Base-by-base conservation (phyloP, 2,329 filamentous ascomycete species). In the Madurella mycetomatis region DNA sequence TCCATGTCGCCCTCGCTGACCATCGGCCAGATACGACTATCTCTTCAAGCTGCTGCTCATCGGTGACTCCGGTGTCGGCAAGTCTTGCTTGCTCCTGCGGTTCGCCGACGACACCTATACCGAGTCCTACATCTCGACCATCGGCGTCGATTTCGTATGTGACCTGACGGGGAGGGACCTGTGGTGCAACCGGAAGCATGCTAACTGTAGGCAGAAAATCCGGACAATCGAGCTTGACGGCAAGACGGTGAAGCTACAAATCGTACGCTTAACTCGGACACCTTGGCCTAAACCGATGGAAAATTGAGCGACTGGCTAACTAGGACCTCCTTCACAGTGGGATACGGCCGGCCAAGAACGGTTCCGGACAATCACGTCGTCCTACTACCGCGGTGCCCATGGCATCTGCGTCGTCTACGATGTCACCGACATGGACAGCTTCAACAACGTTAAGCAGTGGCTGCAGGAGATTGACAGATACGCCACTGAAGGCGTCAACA, bases 391-490 rank as follows among this genome's bases (percentile, higher is more conserved):
- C 71, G 94, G 94, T 69, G 94, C 94, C 64, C 94, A 97, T 78
- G 94, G 94, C 67, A 99, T 99, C 78, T 99, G 94, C 78, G 92
- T 99, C 66, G 94, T 99, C 72, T 99, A 97, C 83, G 94, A 99
- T 86, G 94, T 99, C 70, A 99, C 94, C 65, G 94, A 99, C 74
- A 96, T 97, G 92, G 94, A 97, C 75, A 96, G 90, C 31, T 99
- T 99, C 90, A 97, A 99, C 86, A 99, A 97, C 80, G 94, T 99
- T 69, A 97, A 99, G 88, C 94, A 99, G 82, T 99, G 94, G 94
- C 85, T 99, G 60, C 94, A 99, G 76, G 94, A 99, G 80, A 99
- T 99, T 67, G 94, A 99, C 80, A 87, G 94, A 73, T 97, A 99
- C 70, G 94, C 94, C 66, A 99, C 94, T 65, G 94, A 99, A 78